Percentiles rank a stretch among this genome's conserved stretches.
phyloP scores from a whole-genome alignment of 805 yeast species.

The Starmerella potacharoeniae region DNA sequence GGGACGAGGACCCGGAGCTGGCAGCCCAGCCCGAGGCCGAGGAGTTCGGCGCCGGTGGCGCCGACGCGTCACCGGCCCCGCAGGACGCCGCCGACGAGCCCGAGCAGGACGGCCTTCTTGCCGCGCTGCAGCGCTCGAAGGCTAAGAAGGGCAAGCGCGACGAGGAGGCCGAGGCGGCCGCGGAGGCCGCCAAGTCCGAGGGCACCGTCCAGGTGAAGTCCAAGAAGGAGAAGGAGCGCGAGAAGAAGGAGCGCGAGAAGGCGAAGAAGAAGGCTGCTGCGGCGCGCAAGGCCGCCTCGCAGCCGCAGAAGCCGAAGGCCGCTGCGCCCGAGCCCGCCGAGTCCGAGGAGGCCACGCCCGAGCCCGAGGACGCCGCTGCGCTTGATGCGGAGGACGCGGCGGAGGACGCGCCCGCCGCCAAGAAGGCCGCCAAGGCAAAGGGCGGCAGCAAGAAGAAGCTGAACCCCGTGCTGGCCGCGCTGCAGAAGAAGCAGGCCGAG shows the following conservation, averaged over 20 bases:
- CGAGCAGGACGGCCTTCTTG: conserved; percentile 47
- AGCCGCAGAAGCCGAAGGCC: conserved; percentile 38
- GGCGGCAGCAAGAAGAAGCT: conserved; percentile 49
- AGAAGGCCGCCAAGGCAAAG: conserved; percentile 34
- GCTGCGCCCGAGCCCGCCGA: conserved; percentile 22
- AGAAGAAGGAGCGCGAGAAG: conserved; percentile 52
- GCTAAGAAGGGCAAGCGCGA: conserved; percentile 62
- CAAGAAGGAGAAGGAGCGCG: conserved; percentile 90
- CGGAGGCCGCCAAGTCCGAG: conserved; percentile 31
- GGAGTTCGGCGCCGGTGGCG: conserved; percentile 41
- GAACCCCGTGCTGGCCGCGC: conserved; percentile 84
- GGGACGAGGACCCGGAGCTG: conserved; percentile 64
- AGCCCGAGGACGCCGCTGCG: conserved; percentile 25
- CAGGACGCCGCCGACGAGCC: conserved; percentile 16
- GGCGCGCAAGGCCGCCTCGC: conserved; percentile 65
- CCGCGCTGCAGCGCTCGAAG: conserved; percentile 70
- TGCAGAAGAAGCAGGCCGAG: conserved; percentile 78
- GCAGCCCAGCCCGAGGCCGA: conserved; percentile 43
- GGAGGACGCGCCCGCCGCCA: conserved; percentile 27
- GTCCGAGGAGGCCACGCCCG: conserved; percentile 20
- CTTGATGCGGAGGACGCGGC: conserved; percentile 22
- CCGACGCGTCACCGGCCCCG: conserved; percentile 29
- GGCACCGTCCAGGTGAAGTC: conserved; percentile 80
- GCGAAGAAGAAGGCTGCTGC: conserved; percentile 71
- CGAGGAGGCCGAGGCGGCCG: conserved; percentile 36